Evolutionary conservation across 768 basidiomycete species (phyloP).

Genomic region (Psilocybe tampanensis): DNA sequence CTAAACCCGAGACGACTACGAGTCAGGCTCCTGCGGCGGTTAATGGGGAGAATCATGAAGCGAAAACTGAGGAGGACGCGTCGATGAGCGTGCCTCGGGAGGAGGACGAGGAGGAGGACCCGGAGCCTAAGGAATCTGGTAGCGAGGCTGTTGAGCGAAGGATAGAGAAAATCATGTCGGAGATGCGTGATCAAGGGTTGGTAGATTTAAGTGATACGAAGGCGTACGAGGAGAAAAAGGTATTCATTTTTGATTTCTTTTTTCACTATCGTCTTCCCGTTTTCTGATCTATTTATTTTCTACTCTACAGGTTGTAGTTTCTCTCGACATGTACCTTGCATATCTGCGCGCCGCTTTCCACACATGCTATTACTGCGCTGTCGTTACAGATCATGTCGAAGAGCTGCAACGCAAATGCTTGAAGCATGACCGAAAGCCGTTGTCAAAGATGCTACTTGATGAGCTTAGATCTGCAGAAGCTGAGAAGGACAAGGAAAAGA

Average conservation of each 20-base stretch:
- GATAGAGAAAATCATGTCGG: constrained; percentile 74
- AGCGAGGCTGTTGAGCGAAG: constrained; percentile 81
- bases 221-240: constrained; percentile 72
- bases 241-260: constrained; percentile 31
- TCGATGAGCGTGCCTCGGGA: constrained; percentile 31
- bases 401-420: constrained; percentile 95
- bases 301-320: constrained; percentile 62
- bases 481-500: constrained; percentile 48
- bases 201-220: constrained; percentile 65
- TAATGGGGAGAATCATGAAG: constrained; percentile 21
- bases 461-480: constrained; percentile 62
- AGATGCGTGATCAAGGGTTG: constrained; percentile 65
- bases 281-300: constrained; percentile 23
- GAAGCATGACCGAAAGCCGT: constrained; percentile 82
- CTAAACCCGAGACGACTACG: constrained; percentile 25
- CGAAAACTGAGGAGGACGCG: constrained; percentile 28
- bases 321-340: constrained; percentile 90
- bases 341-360: constrained; percentile 92
- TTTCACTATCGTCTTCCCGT: constrained; percentile 4
- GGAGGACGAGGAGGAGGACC: constrained; percentile 53
- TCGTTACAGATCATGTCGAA: constrained; percentile 90
- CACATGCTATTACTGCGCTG: constrained; percentile 98
- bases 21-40: constrained; percentile 15
- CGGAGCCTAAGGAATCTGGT: constrained; percentile 65
- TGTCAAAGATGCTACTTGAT: constrained; percentile 62